Conservation (phyloP, 257 asterid genomes). For the Solanum etuberosum region DNA sequence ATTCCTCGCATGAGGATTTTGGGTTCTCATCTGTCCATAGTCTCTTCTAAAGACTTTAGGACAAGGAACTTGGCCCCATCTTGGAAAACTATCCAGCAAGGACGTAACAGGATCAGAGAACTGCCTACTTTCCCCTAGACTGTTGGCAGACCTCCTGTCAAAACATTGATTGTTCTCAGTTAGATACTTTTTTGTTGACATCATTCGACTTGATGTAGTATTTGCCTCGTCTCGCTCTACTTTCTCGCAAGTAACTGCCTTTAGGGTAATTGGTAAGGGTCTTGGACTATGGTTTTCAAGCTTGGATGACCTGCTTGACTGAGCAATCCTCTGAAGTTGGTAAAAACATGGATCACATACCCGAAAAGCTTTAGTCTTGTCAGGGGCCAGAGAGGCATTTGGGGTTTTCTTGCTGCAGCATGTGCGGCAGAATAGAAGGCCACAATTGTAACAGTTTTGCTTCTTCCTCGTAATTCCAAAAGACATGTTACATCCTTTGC, state of each 20-base stretch:
- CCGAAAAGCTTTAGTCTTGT: conserved; percentile 23
- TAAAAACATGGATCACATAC: conserved; percentile 35
- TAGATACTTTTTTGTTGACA: conserved; percentile 5
- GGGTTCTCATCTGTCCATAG: background rate
- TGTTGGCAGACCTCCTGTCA: background rate
- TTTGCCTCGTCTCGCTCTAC: conserved; percentile 14
- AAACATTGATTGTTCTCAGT: conserved; percentile 6
- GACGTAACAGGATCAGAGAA: conserved; percentile 4
- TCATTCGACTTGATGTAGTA: conserved; percentile 15
- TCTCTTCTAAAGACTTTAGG: conserved; percentile 21
- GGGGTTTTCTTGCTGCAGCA: conserved; percentile 34
- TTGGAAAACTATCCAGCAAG: conserved; percentile 7
- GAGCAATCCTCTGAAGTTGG: conserved; percentile 15
- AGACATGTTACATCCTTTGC: conserved; percentile 30
- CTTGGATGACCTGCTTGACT: conserved; percentile 6
- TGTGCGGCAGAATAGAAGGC: conserved; percentile 28
- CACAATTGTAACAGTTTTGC: conserved; percentile 44
- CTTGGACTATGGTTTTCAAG: conserved; percentile 20
- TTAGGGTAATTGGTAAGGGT: conserved; percentile 9
- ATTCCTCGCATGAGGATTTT: conserved; percentile 1
- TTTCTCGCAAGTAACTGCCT: conserved; percentile 9
- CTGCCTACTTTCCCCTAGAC: conserved; percentile 5
- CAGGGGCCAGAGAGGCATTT: conserved; percentile 40
- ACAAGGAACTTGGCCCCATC: conserved; percentile 42
- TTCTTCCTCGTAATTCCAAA: conserved; percentile 40